phyloP scores from a whole-genome alignment of 148 eudicot genomes.

The Vaccinium vitisidaea region DNA sequence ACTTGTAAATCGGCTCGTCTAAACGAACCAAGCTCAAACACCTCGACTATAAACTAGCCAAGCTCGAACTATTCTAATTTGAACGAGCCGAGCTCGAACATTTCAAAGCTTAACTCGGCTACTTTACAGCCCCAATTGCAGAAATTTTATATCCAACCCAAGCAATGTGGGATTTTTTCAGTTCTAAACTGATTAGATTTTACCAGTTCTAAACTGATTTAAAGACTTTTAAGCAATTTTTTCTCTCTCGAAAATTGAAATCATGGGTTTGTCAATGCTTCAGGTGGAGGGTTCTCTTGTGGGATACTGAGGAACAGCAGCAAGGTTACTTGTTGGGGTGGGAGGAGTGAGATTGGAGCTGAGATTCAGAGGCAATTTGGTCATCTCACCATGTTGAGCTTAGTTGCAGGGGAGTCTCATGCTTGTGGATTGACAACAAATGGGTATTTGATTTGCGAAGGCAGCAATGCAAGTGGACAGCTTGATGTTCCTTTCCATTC shows the following conservation, averaged over 20 bases:
- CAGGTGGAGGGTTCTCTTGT: conserved; percentile 55
- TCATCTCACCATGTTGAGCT: conserved; percentile 39
- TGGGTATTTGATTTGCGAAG: conserved; percentile 51
- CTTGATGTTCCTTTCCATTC: conserved; percentile 32
- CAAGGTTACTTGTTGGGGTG: conserved; percentile 53
- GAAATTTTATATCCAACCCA: not conserved
- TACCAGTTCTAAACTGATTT: not conserved
- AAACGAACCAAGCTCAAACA: too few relatives aligned
- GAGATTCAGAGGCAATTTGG: conserved; percentile 44
- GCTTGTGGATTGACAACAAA: conserved; percentile 51
- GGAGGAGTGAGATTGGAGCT: conserved; percentile 39
- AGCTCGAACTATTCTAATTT: too few relatives aligned
- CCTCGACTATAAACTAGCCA: too few relatives aligned
- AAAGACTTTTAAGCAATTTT: not conserved
- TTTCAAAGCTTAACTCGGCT: too few relatives aligned
- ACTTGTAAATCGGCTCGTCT: too few relatives aligned
- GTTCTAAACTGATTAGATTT: not conserved
- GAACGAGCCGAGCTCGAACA: too few relatives aligned
- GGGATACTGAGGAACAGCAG: conserved; percentile 38
- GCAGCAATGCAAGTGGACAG: conserved; percentile 45
- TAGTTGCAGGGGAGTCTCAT: conserved; percentile 54
- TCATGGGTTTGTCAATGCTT: conserved; percentile 13
- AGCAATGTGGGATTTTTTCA: not conserved
- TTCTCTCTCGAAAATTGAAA: not conserved
- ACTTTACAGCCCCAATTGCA: too few relatives aligned